Evolutionary conservation across 768 basidiomycete genomes (phyloP), one percentile per base, ranked within the genome.

Genomic region (Chlorophyllum brunneum): DNA sequence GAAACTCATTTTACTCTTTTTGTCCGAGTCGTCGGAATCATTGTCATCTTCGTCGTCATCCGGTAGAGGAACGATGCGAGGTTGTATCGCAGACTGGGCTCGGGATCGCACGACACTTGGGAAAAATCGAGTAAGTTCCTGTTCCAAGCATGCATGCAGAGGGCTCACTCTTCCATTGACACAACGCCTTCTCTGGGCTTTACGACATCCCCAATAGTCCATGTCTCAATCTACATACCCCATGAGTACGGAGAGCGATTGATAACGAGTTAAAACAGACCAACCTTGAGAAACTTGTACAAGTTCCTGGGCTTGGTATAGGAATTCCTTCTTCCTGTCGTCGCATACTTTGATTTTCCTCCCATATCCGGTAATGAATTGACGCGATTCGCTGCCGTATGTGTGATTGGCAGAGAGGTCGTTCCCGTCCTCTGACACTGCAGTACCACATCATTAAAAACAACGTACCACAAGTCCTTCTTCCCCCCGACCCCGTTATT

Each of bases 361-460:
- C 88, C 85, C 38, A 88, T 66, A 44, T 95, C 93, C n/a, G 91
- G 89, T 51, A 90, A 58, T 5, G 89, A 92, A 62, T 78, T 88
- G 9, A 87, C 80, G 50, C 90, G 73, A 24, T 83, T 82, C 57
- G 78, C 83, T 20, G 82, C 78, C 4, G 79, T 75, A 7, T 86
- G 75, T 7, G 84, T 86, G 54, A 93, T 66, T 2, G 91, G 91
- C 42, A 93, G 64, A 6, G 86, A 88, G 0, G 97, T 99, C 5
- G 86, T 86, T 8, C 97, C 95, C 2, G 86, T 88, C 48, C 91
- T 79, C 61, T 94, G 91, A 65, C 95, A 98, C 40, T 93, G 81
- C 31, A 99, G 70, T 4, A 93, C 86, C 40, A 99, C 95, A 63
- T 99, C 97, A 51, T 94, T 95, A 75, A 99, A 98, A 11, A 86